Evolutionary conservation across 2,329 filamentous ascomycete species (phyloP).

Genomic region (Fusarium albosuccineum): DNA sequence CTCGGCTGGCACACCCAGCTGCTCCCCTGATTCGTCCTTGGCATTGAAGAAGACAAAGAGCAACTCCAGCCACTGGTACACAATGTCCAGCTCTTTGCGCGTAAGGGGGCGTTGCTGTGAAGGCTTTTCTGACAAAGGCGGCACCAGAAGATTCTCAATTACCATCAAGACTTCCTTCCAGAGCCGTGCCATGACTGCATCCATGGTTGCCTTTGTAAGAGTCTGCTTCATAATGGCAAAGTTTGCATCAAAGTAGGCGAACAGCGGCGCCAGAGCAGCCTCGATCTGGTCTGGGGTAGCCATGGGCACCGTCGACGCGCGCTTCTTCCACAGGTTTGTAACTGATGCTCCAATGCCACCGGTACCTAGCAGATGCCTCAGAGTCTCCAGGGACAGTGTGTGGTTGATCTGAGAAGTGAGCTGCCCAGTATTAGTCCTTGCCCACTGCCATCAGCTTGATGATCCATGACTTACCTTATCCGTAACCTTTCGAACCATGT

Average conservation of each 20-base stretch:
- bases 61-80: slow-evolving; percentile 93
- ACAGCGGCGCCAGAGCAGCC: slow-evolving; percentile 84
- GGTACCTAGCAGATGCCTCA: slow-evolving; percentile 79
- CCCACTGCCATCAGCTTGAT: background rate
- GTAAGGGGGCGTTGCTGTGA: slow-evolving; percentile 86
- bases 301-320: slow-evolving; percentile 66
- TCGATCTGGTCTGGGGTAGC: slow-evolving; percentile 81
- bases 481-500: slow-evolving; percentile 98
- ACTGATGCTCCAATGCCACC: slow-evolving; percentile 79
- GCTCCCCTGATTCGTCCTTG: slow-evolving; percentile 84
- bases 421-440: slow-evolving; percentile 57
- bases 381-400: slow-evolving; percentile 84
- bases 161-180: slow-evolving; percentile 98
- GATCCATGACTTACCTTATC: slow-evolving; percentile 78
- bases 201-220: slow-evolving; percentile 94
- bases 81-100: slow-evolving; percentile 91
- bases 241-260: slow-evolving; percentile 97
- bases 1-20: slow-evolving; percentile 88
- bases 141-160: slow-evolving; percentile 89
- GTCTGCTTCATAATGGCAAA: slow-evolving; percentile 99
- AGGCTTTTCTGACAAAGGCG: slow-evolving; percentile 93
- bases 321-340: slow-evolving; percentile 76
- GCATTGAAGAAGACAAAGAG: slow-evolving; percentile 97
- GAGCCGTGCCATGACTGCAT: slow-evolving; percentile 95
- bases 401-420: slow-evolving; percentile 93